Base-by-base conservation (phyloP, 148 eudicot species). In the Rhododendron griersonianum region DNA sequence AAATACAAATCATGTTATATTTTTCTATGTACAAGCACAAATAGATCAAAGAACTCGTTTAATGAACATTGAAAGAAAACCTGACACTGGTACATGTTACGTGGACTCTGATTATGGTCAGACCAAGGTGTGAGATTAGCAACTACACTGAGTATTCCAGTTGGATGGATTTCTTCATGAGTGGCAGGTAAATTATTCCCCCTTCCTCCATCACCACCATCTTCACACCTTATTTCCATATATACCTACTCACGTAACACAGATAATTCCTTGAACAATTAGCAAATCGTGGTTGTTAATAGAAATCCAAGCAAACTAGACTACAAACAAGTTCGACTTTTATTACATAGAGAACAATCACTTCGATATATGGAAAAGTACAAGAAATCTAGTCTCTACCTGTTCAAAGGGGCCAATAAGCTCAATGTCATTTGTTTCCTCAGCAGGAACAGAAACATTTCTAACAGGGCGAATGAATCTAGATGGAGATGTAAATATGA, bases 21-120 rank as follows among this genome's bases (percentile, higher is more conserved):
- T 61, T 45, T 71, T 19, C 28, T 48, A 13, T 51, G 65, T 28
- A 45, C 25, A 47, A 82, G 39, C 53, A 82, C 21, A 48, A 25
- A 61, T 25, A 85, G 65, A 84, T n/a, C 30, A 45, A 44, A 81
- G 16, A 59, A 53, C 59, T 10, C 23, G 47, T 61, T 48, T 30
- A 25, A 51, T 3, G 16, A 44, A 83, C 14, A 74, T 61, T 79
- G 19, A 50, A 82, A 85, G 84, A 84, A 48, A 80, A 96, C 99
- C 99, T 96, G 99, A 83, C 99, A 96, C 92, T 96, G 99, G 89
- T 97, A 95, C 99, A 97, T 97, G 90, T 97, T 97, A 63, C 99
- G 95, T 84, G 98, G 99, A 83, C 99, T 97, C 92, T 97, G 99
- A 91, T 97, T 97, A 92, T 97, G 99, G 87, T 97, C 93, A 90